These are phyloP conservation scores for Botryotinia convoluta DNA, from an alignment of 2,329 filamentous ascomycete species.

Conservation along the genomic window DNA sequence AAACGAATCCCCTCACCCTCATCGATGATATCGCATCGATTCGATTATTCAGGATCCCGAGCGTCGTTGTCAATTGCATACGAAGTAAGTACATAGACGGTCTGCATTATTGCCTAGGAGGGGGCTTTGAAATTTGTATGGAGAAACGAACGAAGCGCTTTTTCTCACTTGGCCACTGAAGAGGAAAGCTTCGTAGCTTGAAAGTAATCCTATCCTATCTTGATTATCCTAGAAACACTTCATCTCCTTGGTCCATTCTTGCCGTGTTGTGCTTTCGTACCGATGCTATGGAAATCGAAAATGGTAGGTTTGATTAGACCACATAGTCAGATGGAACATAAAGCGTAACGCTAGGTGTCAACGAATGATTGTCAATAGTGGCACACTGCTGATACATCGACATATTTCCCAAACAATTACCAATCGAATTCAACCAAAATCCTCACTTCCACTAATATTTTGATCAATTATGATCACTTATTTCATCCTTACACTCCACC, in stretches of 20 bases:
- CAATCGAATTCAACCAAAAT: neutral
- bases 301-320: conserved; percentile 6
- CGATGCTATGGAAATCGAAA: conserved; percentile 1
- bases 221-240: conserved; percentile 3
- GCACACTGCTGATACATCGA: conserved; percentile 12
- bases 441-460: neutral
- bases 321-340: conserved; percentile 9
- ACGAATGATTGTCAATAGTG: conserved; percentile 1
- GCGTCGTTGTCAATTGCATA: conserved; percentile 5
- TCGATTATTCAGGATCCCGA: neutral
- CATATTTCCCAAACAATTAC: neutral
- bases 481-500: conserved; percentile 3
- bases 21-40: conserved; percentile 4
- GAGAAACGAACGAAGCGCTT: neutral
- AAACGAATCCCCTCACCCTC: conserved; percentile 12
- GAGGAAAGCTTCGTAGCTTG: conserved; percentile 3
- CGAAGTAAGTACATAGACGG: neutral
- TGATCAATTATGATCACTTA: conserved; percentile 1
- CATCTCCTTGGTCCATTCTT: conserved; percentile 13
- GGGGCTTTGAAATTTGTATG: neutral
- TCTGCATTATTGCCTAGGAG: neutral
- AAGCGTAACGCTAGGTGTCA: conserved; percentile 1
- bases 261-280: conserved; percentile 14
- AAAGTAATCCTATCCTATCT: neutral
- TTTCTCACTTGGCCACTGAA: neutral